phyloP scores from a whole-genome alignment of 2,329 filamentous ascomycete species.

The Clarireedia paspali region DNA sequence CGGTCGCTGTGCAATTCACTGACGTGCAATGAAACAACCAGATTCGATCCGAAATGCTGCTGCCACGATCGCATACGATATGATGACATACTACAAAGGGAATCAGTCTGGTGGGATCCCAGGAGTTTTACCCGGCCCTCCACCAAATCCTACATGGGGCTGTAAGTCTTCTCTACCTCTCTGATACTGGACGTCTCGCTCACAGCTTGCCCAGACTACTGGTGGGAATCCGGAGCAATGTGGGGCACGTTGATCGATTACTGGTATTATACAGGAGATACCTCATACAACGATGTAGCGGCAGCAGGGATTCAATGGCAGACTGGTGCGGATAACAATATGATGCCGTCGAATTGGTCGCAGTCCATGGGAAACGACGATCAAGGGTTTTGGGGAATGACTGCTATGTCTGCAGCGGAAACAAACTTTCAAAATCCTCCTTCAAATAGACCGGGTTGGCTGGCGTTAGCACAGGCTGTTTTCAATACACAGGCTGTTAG shows the following conservation, averaged over 20 bases:
- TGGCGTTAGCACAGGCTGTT: slow-evolving; percentile 69
- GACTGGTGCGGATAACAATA: slow-evolving; percentile 47
- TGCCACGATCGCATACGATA: slow-evolving; percentile 29
- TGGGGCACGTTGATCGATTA: slow-evolving; percentile 53
- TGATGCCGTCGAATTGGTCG: slow-evolving; percentile 44
- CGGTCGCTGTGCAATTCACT: not conserved
- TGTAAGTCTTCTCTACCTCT: slow-evolving; percentile 23
- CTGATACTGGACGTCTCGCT: not conserved
- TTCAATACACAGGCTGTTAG: slow-evolving; percentile 70
- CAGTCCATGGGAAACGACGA: slow-evolving; percentile 32
- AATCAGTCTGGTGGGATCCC: slow-evolving; percentile 36
- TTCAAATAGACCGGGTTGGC: slow-evolving; percentile 58
- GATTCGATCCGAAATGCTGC: slow-evolving; percentile 30
- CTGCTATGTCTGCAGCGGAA: slow-evolving; percentile 72
- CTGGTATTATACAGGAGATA: slow-evolving; percentile 54
- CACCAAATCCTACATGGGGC: slow-evolving; percentile 28
- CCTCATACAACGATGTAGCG: slow-evolving; percentile 46
- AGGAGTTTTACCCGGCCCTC: slow-evolving; percentile 40
- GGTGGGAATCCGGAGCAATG: slow-evolving; percentile 57
- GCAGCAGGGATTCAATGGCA: slow-evolving; percentile 51
- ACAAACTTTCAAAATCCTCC: slow-evolving; percentile 65
- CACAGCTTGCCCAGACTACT: slow-evolving; percentile 35
- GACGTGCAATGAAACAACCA: slow-evolving; percentile 25
- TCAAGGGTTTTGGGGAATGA: slow-evolving; percentile 71
- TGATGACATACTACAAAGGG: slow-evolving; percentile 36